These are phyloP conservation scores for Alternaria sp. DNA, from an alignment of 2,329 filamentous ascomycete species.

Conservation along the genomic window DNA sequence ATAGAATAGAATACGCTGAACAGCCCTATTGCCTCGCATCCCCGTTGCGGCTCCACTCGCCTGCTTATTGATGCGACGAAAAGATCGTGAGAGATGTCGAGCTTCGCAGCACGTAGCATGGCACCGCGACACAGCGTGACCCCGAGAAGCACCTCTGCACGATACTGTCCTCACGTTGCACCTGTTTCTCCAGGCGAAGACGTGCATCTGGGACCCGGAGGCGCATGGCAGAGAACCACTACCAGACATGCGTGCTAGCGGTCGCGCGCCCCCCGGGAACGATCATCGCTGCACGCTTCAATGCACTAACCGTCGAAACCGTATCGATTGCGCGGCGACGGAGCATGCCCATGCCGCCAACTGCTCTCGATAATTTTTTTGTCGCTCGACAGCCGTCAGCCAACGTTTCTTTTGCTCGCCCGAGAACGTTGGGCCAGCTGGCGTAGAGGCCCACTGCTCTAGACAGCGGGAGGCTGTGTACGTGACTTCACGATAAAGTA, in stretches of 20 bases:
- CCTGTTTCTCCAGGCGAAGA: background rate
- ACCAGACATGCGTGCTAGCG: background rate
- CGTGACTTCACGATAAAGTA: slow-evolving; percentile 1
- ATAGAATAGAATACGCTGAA: slow-evolving; percentile 28
- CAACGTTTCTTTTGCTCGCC: background rate
- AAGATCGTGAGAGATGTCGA: background rate
- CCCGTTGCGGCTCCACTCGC: slow-evolving; percentile 17
- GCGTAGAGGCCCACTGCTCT: background rate
- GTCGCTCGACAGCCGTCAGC: slow-evolving; percentile 4
- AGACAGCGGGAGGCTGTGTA: background rate
- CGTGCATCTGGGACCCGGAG: background rate
- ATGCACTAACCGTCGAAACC: slow-evolving; percentile 17
- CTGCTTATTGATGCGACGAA: slow-evolving; percentile 16
- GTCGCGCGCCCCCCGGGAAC: slow-evolving; percentile 7
- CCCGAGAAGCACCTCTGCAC: background rate
- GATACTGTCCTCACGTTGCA: background rate
- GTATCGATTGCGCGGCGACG: slow-evolving; percentile 34
- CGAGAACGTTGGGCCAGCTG: background rate
- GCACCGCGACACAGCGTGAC: background rate
- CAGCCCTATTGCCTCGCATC: slow-evolving; percentile 17
- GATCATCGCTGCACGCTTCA: slow-evolving; percentile 24
- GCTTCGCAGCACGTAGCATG: background rate
- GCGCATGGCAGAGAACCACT: slow-evolving; percentile 3
- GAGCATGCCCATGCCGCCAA: background rate
- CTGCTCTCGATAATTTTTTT: background rate